Evolutionary conservation across 495 filamentous ascomycete genomes (phyloP), one percentile per base, ranked within the genome.

Genomic region (Clavariopsis aquatica): DNA sequence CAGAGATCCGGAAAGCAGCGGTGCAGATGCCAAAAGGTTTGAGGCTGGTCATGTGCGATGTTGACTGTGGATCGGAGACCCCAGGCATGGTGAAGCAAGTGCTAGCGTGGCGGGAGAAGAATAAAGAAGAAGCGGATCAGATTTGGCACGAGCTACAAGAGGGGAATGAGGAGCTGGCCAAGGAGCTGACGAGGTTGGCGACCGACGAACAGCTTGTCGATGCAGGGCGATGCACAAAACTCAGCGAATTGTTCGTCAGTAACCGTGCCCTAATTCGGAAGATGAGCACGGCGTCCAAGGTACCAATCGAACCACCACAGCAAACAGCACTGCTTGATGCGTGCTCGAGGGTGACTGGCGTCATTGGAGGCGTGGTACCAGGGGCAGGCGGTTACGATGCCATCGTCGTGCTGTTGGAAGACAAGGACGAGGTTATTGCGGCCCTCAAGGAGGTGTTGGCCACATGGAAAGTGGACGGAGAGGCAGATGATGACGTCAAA

Each of bases 361-460:
- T 98, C 7, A 81, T 91, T 58, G 94, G 91, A 0, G 93, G 92
- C 9, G 91, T 98, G 2, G 95, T 96, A 0, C 94, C 94, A 4
- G 94, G 94, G 1, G 94, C 94, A 7, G 94, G 94, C 27, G 94
- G 94, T 2, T 97, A 89, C 72, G 94, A 98, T 83, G 94, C 94
- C 4, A 82, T 96, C 64, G 91, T 86, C 6, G 70, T 98, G 54
- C 73, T 98, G 63, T 81, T 95, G 41, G 83, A 80, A 65, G 91
- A 98, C 72, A 85, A 90, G 60, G 81, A 80, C 19, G 79, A 82
- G 28, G 91, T 91, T 17, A 76, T 90, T 57, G 69, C 70, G n/a
- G 76, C 79, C 54, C 72, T 98, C 46, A 81, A 83, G 57, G 77
- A 78, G 27, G 85, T 90, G 26, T 76, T 96, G 65, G 77, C 72